These are phyloP conservation scores for Macrocystidia cucumis DNA, from an alignment of 1,284 basidiomycete genomes.

Conservation along the genomic window DNA sequence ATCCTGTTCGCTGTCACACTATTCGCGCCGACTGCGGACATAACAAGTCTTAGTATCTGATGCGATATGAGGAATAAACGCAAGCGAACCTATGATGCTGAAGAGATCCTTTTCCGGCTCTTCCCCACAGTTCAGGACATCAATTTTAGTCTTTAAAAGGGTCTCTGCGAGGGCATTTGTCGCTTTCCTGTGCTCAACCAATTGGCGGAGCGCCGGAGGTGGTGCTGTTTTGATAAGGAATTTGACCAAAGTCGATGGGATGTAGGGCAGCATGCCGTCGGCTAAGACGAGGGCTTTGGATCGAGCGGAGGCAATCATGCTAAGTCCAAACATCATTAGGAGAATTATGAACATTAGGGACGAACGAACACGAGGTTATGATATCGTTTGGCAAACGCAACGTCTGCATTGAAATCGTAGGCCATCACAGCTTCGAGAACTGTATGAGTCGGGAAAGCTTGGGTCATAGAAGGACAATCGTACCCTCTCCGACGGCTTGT, in stretches of 20 bases:
- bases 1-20: too few relatives aligned
- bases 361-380: too few relatives aligned
- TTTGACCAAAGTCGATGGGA: too few relatives aligned
- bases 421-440: conserved; percentile 10
- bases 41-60: too few relatives aligned
- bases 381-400: conserved; percentile 10
- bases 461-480: neutral
- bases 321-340: too few relatives aligned
- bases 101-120: conserved; percentile 13
- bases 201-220: too few relatives aligned
- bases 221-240: too few relatives aligned
- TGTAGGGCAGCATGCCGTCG: too few relatives aligned
- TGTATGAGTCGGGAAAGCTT: neutral
- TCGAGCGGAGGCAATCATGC: too few relatives aligned
- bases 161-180: conserved; percentile 7
- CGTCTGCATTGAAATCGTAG: conserved; percentile 12
- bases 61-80: neutral
- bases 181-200: conserved; percentile 9
- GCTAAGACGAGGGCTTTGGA: too few relatives aligned
- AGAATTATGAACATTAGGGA: too few relatives aligned
- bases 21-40: too few relatives aligned
- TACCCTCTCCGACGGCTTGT: conserved; percentile 13
- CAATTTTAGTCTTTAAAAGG: conserved; percentile 10
- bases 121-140: conserved; percentile 10
- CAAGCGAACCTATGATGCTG: conserved; percentile 9